Evolutionary conservation across 2,329 filamentous ascomycete genomes (phyloP).

Genomic region (Microdochium paspali): DNA sequence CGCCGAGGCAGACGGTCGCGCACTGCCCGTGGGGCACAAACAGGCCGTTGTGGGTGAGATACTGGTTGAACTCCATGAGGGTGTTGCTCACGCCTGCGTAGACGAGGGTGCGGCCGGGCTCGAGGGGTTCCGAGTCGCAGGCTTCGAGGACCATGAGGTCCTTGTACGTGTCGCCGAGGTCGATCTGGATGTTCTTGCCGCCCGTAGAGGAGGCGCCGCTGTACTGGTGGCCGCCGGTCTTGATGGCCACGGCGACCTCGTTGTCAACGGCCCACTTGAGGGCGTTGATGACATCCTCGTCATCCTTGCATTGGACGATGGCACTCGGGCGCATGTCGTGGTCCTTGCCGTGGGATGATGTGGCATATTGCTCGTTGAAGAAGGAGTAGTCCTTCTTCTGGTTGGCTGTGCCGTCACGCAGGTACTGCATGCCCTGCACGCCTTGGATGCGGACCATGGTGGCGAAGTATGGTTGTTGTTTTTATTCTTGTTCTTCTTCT

Average conservation of each 20-base stretch:
- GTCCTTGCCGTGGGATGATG: conserved; percentile 27
- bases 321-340: conserved; percentile 32
- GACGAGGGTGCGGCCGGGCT: conserved; percentile 24
- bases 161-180: conserved; percentile 29
- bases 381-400: conserved; percentile 10
- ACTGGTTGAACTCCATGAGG: conserved; percentile 31
- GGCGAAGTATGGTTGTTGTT: too few species aligned
- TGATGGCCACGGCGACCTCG: conserved; percentile 32
- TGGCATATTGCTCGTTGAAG: conserved; percentile 32
- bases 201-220: conserved; percentile 36
- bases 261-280: conserved; percentile 29
- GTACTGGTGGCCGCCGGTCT: conserved; percentile 39
- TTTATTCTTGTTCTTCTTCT: too few species aligned
- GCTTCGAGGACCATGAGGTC: conserved; percentile 5
- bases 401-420: not conserved
- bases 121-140: conserved; percentile 19
- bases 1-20: conserved; percentile 32
- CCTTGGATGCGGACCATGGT: not conserved
- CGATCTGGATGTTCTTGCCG: conserved; percentile 33
- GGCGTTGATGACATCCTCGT: conserved; percentile 29
- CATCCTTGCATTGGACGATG: conserved; percentile 31
- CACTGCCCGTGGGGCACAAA: conserved; percentile 38
- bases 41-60: conserved; percentile 25
- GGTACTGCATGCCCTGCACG: not conserved
- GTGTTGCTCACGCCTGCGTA: conserved; percentile 29